phyloP scores from a whole-genome alignment of 768 basidiomycete genomes.

The Russula foetens region DNA sequence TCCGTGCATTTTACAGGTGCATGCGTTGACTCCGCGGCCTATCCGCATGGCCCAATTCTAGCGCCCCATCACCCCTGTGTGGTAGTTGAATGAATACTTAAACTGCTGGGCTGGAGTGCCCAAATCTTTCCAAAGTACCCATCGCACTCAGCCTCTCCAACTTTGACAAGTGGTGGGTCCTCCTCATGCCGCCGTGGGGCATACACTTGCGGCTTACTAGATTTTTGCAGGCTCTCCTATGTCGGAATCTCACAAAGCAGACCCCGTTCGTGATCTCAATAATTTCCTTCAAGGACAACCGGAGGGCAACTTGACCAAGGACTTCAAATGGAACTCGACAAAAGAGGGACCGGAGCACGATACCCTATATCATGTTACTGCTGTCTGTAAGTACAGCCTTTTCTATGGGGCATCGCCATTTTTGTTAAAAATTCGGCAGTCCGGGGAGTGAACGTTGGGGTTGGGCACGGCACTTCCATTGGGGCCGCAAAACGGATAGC shows the following conservation, averaged over 20 bases:
- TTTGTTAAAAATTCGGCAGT: background rate
- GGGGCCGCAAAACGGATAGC: slow-evolving; percentile 10
- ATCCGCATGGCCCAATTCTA: too few relatives aligned
- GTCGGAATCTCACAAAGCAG: background rate
- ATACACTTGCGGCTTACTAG: background rate
- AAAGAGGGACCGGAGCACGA: slow-evolving; percentile 4
- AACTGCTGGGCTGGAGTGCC: background rate
- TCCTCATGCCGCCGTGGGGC: background rate
- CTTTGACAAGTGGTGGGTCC: background rate
- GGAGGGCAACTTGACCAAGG: background rate
- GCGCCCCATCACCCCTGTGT: too few relatives aligned
- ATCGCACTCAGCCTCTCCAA: background rate
- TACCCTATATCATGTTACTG: slow-evolving; percentile 1
- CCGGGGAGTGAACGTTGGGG: slow-evolving; percentile 7
- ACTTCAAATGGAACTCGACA: background rate
- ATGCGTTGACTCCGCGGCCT: too few relatives aligned
- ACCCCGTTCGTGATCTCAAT: slow-evolving; percentile 19
- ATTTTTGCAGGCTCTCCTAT: background rate
- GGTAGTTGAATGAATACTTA: background rate
- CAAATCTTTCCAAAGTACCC: background rate
- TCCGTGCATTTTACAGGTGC: too few relatives aligned
- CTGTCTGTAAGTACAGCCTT: slow-evolving; percentile 1
- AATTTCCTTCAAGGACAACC: slow-evolving; percentile 9
- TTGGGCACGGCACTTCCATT: slow-evolving; percentile 10
- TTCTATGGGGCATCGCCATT: background rate